Evolutionary conservation across 805 yeast species (phyloP).

Genomic region (Wickerhamomyces sydowiorum): DNA sequence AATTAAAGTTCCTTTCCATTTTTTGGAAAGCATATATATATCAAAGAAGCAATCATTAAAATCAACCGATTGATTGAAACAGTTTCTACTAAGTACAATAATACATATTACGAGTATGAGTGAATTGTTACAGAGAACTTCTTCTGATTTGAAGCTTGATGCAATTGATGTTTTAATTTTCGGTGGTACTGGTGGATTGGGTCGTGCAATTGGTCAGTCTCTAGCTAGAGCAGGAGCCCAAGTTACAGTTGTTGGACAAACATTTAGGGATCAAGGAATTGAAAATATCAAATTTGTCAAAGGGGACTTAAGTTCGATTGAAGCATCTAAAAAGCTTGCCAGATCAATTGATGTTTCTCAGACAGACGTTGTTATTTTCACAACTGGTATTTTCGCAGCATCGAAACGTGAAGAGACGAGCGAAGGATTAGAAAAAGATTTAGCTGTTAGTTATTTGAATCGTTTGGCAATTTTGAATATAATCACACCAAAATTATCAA

Average conservation of each 20-base stretch:
- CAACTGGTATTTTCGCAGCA: conserved; percentile 35
- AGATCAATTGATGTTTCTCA: conserved; percentile 15
- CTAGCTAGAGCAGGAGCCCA: conserved; percentile 24
- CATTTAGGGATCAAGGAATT: conserved; percentile 25
- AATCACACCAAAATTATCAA: conserved; percentile 21
- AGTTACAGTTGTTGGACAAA: conserved; percentile 31
- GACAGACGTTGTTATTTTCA: conserved; percentile 27
- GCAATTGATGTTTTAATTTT: conserved; percentile 17
- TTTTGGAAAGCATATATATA: no score
- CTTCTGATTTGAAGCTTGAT: no score
- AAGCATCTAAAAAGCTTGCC: conserved; percentile 21
- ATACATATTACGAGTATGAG: no score
- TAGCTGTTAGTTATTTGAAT: conserved; percentile 33
- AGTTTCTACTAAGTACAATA: no score
- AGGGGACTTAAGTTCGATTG: conserved; percentile 29
- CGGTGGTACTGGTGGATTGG: conserved; percentile 38
- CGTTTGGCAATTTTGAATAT: conserved; percentile 26
- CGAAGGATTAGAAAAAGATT: conserved; percentile 33
- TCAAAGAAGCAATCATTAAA: no score
- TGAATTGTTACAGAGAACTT: no score
- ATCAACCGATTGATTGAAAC: no score
- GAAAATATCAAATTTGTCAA: conserved; percentile 24
- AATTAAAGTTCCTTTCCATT: no score
- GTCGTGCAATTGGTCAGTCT: conserved; percentile 26
- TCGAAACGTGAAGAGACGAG: conserved; percentile 25